Conservation (phyloP, 129 eudicot species). For the carrot (Daucus carota) region DNA sequence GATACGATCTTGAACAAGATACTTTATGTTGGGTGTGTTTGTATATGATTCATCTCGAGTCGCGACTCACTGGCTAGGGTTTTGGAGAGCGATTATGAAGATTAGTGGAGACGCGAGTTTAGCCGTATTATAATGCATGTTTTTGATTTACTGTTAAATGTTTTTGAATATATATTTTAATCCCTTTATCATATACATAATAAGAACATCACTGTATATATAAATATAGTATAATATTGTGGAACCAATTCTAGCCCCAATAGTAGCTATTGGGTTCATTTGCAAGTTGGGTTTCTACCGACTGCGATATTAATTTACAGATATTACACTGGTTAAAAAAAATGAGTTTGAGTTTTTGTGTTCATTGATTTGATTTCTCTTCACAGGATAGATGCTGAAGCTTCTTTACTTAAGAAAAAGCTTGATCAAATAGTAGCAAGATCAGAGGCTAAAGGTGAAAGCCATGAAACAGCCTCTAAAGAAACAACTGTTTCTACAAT, state of each 20-base stretch:
- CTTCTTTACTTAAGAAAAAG: constrained; percentile 53
- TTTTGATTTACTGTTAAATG: too few relatives aligned
- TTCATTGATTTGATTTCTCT: constrained; percentile 16
- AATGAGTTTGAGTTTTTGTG: not conserved
- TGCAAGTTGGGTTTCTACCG: not conserved
- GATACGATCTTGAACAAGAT: too few relatives aligned
- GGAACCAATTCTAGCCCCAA: not conserved
- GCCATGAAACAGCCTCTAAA: constrained; percentile 42
- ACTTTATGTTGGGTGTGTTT: too few relatives aligned
- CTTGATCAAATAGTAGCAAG: constrained; percentile 55
- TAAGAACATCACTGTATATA: not conserved
- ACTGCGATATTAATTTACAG: not conserved
- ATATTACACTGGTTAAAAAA: not conserved
- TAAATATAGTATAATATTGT: too few relatives aligned
- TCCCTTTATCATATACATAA: not conserved
- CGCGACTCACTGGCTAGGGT: too few relatives aligned
- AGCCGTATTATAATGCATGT: too few relatives aligned
- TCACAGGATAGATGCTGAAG: constrained; percentile 80
- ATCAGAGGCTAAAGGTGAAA: constrained; percentile 35
- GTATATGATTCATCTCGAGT: too few relatives aligned
- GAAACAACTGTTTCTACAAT: constrained; percentile 57
- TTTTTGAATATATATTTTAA: not conserved
- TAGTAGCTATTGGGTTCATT: not conserved
- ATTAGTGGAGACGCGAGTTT: too few relatives aligned
- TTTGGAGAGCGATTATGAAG: too few relatives aligned